Conservation (phyloP, 2,329 filamentous ascomycete species). For the Dactylonectria macrodidyma region DNA sequence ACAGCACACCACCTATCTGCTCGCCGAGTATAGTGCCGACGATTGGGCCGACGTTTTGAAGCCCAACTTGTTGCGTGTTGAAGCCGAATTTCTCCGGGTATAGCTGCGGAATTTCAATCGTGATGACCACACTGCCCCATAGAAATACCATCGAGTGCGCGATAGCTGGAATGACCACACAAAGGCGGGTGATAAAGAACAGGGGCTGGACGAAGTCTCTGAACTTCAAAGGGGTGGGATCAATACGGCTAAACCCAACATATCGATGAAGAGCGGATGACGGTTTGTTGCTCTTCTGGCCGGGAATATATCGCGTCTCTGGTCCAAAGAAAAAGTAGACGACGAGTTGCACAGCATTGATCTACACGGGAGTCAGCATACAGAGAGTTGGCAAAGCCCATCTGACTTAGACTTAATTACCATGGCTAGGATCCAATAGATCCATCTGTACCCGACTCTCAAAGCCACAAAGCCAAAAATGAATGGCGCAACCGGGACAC, state of each 20-base stretch:
- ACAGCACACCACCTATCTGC: conserved; percentile 68
- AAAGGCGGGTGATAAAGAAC: neutral
- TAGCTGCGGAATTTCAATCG: conserved; percentile 73
- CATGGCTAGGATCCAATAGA: conserved; percentile 71
- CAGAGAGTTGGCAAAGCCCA: too few relatives aligned
- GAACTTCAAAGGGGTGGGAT: conserved; percentile 24
- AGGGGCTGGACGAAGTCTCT: conserved; percentile 37
- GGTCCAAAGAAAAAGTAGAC: conserved; percentile 37
- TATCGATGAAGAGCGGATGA: conserved; percentile 4
- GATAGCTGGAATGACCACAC: conserved; percentile 55
- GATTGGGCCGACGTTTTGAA: conserved; percentile 71
- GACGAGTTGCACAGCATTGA: conserved; percentile 35
- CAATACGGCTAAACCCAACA: conserved; percentile 34
- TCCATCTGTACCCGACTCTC: conserved; percentile 69
- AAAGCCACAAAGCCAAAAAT: conserved; percentile 63
- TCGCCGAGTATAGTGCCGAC: conserved; percentile 72
- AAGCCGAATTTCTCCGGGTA: conserved; percentile 69
- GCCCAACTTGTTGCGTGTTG: conserved; percentile 69
- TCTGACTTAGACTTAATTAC: conserved; percentile 45
- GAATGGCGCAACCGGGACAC: conserved; percentile 51
- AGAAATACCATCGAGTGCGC: conserved; percentile 72
- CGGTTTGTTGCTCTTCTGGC: neutral
- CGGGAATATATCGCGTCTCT: conserved; percentile 37
- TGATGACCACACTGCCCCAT: conserved; percentile 55
- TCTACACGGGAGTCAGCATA: conserved; percentile 23